Evolutionary conservation across 2,329 filamentous ascomycete genomes (phyloP).

Genomic region (Exophiala sp.): DNA sequence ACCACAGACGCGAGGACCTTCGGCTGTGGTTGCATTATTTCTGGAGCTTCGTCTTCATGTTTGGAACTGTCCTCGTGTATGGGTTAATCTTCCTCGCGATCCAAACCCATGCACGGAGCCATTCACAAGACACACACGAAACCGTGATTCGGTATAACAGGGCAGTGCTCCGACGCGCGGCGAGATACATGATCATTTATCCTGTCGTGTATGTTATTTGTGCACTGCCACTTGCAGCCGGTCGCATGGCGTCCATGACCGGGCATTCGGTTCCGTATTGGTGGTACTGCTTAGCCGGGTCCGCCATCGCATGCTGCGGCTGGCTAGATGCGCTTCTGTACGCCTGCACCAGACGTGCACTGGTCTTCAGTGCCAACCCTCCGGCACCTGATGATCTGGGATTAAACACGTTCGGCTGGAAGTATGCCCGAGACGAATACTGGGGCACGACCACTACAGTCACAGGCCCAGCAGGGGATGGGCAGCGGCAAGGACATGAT

Average conservation of each 20-base stretch:
- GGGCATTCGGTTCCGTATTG: constrained; percentile 33
- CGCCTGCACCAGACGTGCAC: constrained; percentile 51
- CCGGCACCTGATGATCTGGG: constrained; percentile 21
- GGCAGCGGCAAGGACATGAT: constrained; percentile 4
- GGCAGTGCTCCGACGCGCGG: constrained; percentile 38
- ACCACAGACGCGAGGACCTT: constrained; percentile 39
- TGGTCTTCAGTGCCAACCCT: constrained; percentile 48
- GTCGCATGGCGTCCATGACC: constrained; percentile 39
- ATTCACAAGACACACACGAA: constrained; percentile 27
- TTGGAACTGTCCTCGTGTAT: constrained; percentile 47
- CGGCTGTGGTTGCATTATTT: constrained; percentile 49
- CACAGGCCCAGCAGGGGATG: constrained; percentile 15
- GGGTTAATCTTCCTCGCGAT: constrained; percentile 34
- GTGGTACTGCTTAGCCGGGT: constrained; percentile 49
- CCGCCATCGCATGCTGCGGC: constrained; percentile 54
- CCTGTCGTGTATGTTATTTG: constrained; percentile 52
- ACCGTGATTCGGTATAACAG: constrained; percentile 34
- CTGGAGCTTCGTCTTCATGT: constrained; percentile 51
- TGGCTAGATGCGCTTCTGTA: constrained; percentile 56
- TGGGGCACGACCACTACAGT: constrained; percentile 22
- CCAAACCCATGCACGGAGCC: constrained; percentile 4
- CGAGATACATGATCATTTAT: constrained; percentile 45
- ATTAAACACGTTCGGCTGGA: constrained; percentile 24
- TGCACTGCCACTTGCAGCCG: constrained; percentile 57
- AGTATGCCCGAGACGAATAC: constrained; percentile 12